Evolutionary conservation across 73 alveolate species (phyloP), one percentile per base, ranked within the genome.

Genomic region (Diophrys sp.): DNA sequence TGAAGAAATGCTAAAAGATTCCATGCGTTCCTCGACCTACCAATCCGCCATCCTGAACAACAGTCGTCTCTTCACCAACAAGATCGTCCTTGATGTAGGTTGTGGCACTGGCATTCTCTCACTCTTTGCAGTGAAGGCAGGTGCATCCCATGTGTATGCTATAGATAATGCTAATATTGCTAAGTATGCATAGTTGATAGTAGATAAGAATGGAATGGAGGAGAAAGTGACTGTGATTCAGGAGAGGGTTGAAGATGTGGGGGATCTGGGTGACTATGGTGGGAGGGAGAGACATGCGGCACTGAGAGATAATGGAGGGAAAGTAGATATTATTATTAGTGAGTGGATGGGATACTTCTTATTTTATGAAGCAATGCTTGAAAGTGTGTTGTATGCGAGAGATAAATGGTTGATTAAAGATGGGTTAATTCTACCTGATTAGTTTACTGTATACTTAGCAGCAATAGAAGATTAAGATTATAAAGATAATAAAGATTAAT

Each of bases 301-400:
- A 80, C 95, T 95, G 56, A 95, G 71, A 55, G 83, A 89, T 23
- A 96, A 96, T 2, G 99, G 87, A 31, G 91, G 83, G 74, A 82
- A 89, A 62, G 99, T 95, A 0, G 99, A 95, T 77, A 93, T 93
- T 57, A 95, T 95, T 62, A 88, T 95, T 74, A 79, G 94, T 31
- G 99, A 95, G 79, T 93, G 98, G 98, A 93, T 95, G 98, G 99
- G 99, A 0, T 90, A 92, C 84, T 90, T 90, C 68, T 80, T 95
- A 25, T 81, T 95, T 27, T 85, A 91, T 70, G 99, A 95, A 77
- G 79, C 95, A 74, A 95, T 95, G 99, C 93, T 92, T 31, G 98
- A 95, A 77, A 81, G 95, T 44, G 93, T 78, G 67, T 80, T 79
- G 71, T 81, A 72, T 81, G 99, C 99, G 8, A 88, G 99, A 73